Percentiles rank a stretch among this genome's conserved stretches.
Evolutionary conservation across 2,329 filamentous ascomycete genomes (phyloP).

Genomic region (Venturia nashicola): DNA sequence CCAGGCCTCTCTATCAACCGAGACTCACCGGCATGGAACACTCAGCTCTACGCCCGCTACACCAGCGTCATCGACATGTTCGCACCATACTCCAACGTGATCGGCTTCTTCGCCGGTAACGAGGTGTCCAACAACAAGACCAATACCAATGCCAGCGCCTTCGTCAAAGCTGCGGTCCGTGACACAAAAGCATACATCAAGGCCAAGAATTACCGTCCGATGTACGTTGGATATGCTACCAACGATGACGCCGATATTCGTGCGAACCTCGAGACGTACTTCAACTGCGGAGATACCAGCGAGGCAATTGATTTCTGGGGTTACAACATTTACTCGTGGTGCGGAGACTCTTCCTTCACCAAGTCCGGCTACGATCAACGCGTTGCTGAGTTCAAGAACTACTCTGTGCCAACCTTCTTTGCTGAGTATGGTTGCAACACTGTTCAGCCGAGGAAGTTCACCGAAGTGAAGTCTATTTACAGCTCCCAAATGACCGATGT

Average conservation of each 20-base stretch:
- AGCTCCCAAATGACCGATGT: constrained; percentile 68
- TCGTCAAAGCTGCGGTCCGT: constrained; percentile 93
- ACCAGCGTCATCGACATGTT: constrained; percentile 71
- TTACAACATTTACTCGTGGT: constrained; percentile 99
- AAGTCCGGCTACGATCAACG: constrained; percentile 71
- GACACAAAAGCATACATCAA: constrained; percentile 94
- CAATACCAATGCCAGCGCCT: constrained; percentile 85
- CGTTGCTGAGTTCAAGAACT: constrained; percentile 75
- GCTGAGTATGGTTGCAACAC: constrained; percentile 96
- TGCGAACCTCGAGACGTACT: constrained; percentile 74
- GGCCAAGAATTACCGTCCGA: constrained; percentile 58
- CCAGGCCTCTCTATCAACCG: constrained; percentile 78
- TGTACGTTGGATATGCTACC: constrained; percentile 92
- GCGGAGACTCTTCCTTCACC: constrained; percentile 67
- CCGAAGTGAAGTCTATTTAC: constrained; percentile 75
- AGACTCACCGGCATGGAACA: constrained; percentile 65
- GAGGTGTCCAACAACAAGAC: constrained; percentile 83
- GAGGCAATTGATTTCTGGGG: constrained; percentile 91
- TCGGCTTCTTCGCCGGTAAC: constrained; percentile 98
- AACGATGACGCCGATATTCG: constrained; percentile 84
- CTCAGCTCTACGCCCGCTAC: constrained; percentile 68
- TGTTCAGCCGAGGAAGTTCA: constrained; percentile 60
- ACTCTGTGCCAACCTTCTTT: constrained; percentile 93
- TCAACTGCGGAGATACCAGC: constrained; percentile 68
- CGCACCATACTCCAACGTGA: constrained; percentile 72